Percentiles rank a stretch among this genome's conserved stretches.
phyloP scores from a whole-genome alignment of 176 grass and related monocot species.

The Phragmites australis region DNA sequence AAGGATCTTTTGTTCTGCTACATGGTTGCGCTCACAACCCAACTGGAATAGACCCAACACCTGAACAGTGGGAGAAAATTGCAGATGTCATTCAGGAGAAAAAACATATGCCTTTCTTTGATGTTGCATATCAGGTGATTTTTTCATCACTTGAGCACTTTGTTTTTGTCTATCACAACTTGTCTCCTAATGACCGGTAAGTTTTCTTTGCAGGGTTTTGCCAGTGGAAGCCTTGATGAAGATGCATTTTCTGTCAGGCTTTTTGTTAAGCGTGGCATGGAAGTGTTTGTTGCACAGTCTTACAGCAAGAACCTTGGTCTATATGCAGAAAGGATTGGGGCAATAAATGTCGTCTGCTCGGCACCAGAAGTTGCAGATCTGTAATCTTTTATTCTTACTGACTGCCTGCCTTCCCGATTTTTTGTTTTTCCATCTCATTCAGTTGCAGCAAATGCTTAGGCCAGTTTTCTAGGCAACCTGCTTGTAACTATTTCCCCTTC shows the following conservation, averaged over 20 bases:
- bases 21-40: slow-evolving; percentile 98
- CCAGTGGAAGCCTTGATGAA: slow-evolving; percentile 95
- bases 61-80: slow-evolving; percentile 82
- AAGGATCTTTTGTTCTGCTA: slow-evolving; percentile 92
- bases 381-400: slow-evolving; percentile 44
- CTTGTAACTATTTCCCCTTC: neutral
- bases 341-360: slow-evolving; percentile 89
- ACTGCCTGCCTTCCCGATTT: neutral
- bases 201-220: slow-evolving; percentile 74
- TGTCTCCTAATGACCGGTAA: slow-evolving; percentile 14
- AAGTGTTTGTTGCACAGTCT: slow-evolving; percentile 92
- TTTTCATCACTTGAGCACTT: neutral
- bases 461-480: neutral
- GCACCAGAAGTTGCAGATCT: slow-evolving; percentile 66
- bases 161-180: neutral
- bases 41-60: slow-evolving; percentile 94
- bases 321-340: slow-evolving; percentile 94
- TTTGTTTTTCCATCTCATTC: neutral
- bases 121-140: slow-evolving; percentile 97
- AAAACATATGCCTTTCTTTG: slow-evolving; percentile 91
- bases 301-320: slow-evolving; percentile 98
- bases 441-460: neutral
- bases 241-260: slow-evolving; percentile 91
- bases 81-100: slow-evolving; percentile 92
- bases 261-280: slow-evolving; percentile 87